Evolutionary conservation across 495 filamentous ascomycete species (phyloP).

Genomic region (Rhypophila decipiens): DNA sequence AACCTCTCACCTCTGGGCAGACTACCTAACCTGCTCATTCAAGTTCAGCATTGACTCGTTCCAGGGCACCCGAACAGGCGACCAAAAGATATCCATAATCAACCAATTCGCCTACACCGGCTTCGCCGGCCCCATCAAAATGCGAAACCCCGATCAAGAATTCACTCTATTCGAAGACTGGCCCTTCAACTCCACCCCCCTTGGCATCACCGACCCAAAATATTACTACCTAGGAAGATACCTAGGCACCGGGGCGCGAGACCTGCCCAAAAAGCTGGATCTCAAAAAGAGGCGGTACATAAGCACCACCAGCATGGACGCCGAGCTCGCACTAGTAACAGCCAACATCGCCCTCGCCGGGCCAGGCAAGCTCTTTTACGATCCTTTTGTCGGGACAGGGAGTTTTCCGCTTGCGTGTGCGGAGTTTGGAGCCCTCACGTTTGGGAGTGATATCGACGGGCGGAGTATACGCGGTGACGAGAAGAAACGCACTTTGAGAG

Average conservation of each 20-base stretch:
- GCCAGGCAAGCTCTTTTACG: constrained; percentile 78
- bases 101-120: constrained; percentile 71
- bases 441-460: constrained; percentile 91
- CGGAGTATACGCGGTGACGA: constrained; percentile 68
- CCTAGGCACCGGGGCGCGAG: constrained; percentile 55
- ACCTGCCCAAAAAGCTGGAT: constrained; percentile 68
- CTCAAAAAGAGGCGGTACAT: constrained; percentile 92
- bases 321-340: constrained; percentile 84
- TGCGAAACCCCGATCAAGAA: constrained; percentile 64
- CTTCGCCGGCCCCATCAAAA: constrained; percentile 68
- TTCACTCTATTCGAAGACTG: constrained; percentile 81
- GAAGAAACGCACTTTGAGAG: constrained; percentile 46
- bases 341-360: constrained; percentile 82
- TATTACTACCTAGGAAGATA: constrained; percentile 65
- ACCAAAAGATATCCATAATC: constrained; percentile 62
- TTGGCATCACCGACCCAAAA: constrained; percentile 44
- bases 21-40: constrained; percentile 60
- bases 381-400: constrained; percentile 93
- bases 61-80: constrained; percentile 56
- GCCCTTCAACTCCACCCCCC: constrained; percentile 41
- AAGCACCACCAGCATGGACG: constrained; percentile 93
- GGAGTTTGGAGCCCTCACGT: constrained; percentile 75
- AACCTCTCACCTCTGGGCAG: constrained; percentile 57
- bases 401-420: constrained; percentile 81
- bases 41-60: constrained; percentile 77